These are phyloP conservation scores for Emergomyces orientalis DNA, from an alignment of 2,329 filamentous ascomycete species.

Conservation along the genomic window DNA sequence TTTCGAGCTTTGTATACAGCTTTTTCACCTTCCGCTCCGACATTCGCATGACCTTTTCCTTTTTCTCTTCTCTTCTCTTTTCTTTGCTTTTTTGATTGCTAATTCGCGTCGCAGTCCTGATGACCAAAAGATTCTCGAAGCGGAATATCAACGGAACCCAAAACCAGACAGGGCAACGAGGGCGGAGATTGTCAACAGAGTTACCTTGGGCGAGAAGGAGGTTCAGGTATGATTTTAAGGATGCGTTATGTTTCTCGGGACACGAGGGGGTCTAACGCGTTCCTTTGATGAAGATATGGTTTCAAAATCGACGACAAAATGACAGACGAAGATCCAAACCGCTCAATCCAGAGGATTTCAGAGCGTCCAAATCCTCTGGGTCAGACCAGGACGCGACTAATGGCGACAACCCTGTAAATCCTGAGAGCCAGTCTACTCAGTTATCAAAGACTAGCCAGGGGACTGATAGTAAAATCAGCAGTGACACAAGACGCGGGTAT, in stretches of 20 bases:
- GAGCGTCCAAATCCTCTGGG: conserved; percentile 20
- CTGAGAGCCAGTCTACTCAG: not conserved
- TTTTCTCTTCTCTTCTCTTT: not conserved
- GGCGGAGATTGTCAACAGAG: conserved; percentile 71
- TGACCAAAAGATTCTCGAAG: conserved; percentile 80
- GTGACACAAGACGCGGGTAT: not conserved
- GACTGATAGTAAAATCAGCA: not conserved
- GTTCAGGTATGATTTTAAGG: conserved; percentile 62
- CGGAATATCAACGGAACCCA: conserved; percentile 72
- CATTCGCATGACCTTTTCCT: not conserved
- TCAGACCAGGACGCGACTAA: conserved; percentile 21
- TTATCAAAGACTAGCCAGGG: not conserved
- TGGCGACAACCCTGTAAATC: conserved; percentile 14
- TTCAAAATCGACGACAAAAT: conserved; percentile 90
- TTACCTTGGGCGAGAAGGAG: conserved; percentile 88
- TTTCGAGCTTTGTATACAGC: not conserved
- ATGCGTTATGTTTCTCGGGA: conserved; percentile 11
- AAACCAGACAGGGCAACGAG: conserved; percentile 89
- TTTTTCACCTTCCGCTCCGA: not conserved
- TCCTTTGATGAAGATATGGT: conserved; percentile 66
- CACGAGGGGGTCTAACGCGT: conserved; percentile 22
- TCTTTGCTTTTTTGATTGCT: not conserved
- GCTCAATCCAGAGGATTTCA: conserved; percentile 64
- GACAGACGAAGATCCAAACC: conserved; percentile 82
- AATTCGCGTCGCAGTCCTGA: conserved; percentile 52